Evolutionary conservation across 2,329 filamentous ascomycete species (phyloP).

Genomic region (Aureobasidium sp.): DNA sequence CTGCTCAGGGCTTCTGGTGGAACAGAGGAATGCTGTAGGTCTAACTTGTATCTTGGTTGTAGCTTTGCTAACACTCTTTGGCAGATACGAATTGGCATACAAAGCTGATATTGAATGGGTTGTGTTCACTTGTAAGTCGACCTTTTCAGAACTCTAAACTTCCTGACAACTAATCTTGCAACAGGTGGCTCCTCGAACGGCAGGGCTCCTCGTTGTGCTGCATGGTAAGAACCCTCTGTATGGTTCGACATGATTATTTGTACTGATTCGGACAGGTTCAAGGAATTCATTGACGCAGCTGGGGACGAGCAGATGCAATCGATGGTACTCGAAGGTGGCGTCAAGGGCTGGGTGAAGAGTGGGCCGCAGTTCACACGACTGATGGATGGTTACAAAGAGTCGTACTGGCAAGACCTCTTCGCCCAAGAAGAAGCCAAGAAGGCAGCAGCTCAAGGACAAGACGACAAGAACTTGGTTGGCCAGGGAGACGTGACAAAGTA

Average conservation of each 20-base stretch:
- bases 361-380: conserved; percentile 30
- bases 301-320: conserved; percentile 33
- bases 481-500: conserved; percentile 9
- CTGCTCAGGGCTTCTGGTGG: conserved; percentile 40
- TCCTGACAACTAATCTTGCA: not conserved
- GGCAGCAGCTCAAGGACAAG: conserved; percentile 6
- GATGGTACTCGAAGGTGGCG: conserved; percentile 34
- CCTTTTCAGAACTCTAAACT: not conserved
- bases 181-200: conserved; percentile 18
- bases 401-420: conserved; percentile 34
- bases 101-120: conserved; percentile 37
- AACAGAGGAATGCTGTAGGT: conserved; percentile 32
- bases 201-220: conserved; percentile 27
- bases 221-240: conserved; percentile 20
- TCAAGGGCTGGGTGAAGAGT: conserved; percentile 38
- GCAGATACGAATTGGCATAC: conserved; percentile 33
- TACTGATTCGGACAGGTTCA: not conserved
- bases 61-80: not conserved
- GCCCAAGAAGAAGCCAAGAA: conserved; percentile 20
- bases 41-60: not conserved
- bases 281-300: conserved; percentile 17
- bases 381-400: conserved; percentile 33
- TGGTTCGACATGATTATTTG: not conserved
- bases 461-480: conserved; percentile 1
- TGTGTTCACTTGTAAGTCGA: conserved; percentile 36